phyloP scores from a whole-genome alignment of 1,139 yeast species.

The Ogataea hybrid region DNA sequence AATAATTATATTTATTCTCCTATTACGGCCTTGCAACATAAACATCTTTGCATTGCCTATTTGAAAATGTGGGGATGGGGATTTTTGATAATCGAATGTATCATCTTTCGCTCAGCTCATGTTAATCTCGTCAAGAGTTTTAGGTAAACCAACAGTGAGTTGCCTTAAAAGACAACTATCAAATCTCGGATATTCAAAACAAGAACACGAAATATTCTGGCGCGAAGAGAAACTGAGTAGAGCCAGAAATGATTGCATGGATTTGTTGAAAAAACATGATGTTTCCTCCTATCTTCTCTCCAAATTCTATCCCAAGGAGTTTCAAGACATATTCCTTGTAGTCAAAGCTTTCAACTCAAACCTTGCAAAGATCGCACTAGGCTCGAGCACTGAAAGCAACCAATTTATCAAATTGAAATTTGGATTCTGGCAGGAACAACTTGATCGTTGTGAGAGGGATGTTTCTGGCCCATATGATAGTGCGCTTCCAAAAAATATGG shows the following conservation, averaged over 20 bases:
- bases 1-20: neutral
- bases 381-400: slow-evolving; percentile 18
- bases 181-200: no score
- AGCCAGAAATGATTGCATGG: slow-evolving; percentile 43
- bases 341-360: slow-evolving; percentile 69
- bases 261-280: slow-evolving; percentile 45
- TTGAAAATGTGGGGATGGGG: neutral
- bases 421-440: slow-evolving; percentile 59
- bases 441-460: slow-evolving; percentile 42
- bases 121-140: no score
- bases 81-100: neutral
- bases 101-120: no score
- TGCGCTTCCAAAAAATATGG: slow-evolving; percentile 32
- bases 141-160: no score
- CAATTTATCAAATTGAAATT: slow-evolving; percentile 53
- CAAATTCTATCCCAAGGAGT: slow-evolving; percentile 67
- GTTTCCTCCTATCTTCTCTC: slow-evolving; percentile 65
- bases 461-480: slow-evolving; percentile 29
- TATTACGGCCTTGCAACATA: no score
- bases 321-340: slow-evolving; percentile 66
- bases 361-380: slow-evolving; percentile 56
- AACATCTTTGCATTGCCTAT: neutral
- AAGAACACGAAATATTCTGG: neutral
- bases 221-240: slow-evolving; percentile 19
- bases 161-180: no score